Conservation (phyloP, 106 monocot genomes). For the Triglochin maritima region DNA sequence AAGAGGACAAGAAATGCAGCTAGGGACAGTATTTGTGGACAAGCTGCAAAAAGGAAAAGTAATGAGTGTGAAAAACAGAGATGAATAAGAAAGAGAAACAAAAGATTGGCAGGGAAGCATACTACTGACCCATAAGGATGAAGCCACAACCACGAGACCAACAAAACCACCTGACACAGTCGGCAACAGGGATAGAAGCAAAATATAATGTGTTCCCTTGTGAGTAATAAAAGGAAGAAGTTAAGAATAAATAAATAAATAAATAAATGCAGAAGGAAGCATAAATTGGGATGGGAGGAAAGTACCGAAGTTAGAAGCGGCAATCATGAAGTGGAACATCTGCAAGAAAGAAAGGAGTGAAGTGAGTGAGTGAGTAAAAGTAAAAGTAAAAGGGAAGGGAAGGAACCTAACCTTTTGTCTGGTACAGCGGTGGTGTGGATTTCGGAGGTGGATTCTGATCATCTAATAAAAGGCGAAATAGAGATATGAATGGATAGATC, state of each 20-base stretch:
- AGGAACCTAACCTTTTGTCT: no score
- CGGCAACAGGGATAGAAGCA: conserved; percentile 49
- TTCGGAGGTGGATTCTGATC: no score
- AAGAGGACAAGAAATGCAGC: conserved; percentile 87
- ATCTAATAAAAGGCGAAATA: no score
- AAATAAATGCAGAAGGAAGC: not conserved
- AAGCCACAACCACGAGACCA: conserved; percentile 92
- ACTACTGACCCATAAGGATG: conserved; percentile 74
- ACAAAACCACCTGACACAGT: conserved; percentile 67
- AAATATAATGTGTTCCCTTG: conserved; percentile 60
- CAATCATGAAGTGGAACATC: conserved; percentile 8
- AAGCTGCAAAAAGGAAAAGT: conserved; percentile 43
- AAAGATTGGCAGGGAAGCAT: not conserved
- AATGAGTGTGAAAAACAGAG: not conserved
- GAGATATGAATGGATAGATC: no score
- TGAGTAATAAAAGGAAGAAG: not conserved
- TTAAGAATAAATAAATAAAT: not conserved
- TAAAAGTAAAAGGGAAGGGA: no score
- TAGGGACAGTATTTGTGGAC: conserved; percentile 79
- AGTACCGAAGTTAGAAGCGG: conserved; percentile 5
- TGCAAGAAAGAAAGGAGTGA: not conserved
- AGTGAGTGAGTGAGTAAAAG: not conserved
- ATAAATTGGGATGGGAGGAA: not conserved
- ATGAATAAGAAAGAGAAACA: no score
- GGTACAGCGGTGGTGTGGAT: no score